These are phyloP conservation scores for Strobilomyces confusus DNA, from an alignment of 768 basidiomycete species.

Conservation along the genomic window DNA sequence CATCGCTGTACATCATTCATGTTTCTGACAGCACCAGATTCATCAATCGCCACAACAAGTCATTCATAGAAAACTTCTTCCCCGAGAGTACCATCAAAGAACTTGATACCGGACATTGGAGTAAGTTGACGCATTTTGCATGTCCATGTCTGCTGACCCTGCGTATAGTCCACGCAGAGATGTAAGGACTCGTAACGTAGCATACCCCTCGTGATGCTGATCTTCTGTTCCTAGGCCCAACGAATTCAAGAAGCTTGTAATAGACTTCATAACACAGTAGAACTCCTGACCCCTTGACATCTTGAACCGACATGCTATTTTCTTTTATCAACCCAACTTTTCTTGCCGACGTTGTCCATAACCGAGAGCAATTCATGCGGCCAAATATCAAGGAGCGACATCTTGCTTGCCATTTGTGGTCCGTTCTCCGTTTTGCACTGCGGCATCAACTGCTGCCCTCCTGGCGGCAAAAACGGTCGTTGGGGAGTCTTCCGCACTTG, in stretches of 20 bases:
- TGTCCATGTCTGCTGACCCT: conserved; percentile 4
- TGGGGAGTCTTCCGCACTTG: conserved; percentile 26
- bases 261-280: conserved; percentile 25
- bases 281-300: background rate
- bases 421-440: background rate
- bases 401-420: background rate
- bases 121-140: conserved; percentile 37
- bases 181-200: conserved; percentile 32
- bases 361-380: background rate
- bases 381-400: background rate
- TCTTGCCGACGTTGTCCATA: no score
- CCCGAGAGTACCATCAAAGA: conserved; percentile 59
- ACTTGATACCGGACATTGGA: conserved; percentile 85
- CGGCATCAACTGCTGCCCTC: background rate
- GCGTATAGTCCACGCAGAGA: conserved; percentile 73
- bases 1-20: background rate
- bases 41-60: conserved; percentile 69
- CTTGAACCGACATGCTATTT: background rate
- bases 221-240: conserved; percentile 38
- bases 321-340: background rate
- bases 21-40: conserved; percentile 41
- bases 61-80: conserved; percentile 64
- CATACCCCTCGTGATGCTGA: background rate
- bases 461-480: conserved; percentile 7
- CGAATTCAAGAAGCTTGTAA: conserved; percentile 47